Evolutionary conservation across 768 basidiomycete genomes (phyloP).

Genomic region (Austroboletus eburneus): DNA sequence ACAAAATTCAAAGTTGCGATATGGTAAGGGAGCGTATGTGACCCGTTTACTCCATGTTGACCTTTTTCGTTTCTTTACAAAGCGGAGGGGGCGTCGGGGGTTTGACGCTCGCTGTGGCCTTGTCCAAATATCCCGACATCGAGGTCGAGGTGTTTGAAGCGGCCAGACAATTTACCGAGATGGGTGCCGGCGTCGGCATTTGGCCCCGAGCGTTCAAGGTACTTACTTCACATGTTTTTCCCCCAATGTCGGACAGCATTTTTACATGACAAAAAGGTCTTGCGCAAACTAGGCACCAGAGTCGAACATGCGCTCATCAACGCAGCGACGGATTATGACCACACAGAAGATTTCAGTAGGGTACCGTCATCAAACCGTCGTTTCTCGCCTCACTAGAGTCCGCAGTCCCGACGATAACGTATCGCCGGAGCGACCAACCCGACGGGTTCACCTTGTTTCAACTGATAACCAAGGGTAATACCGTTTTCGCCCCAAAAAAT

Average conservation of each 20-base stretch:
- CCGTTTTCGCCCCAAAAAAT: background rate
- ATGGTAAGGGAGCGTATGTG: constrained; percentile 14
- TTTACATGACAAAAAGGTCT: constrained; percentile 13
- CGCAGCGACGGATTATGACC: constrained; percentile 16
- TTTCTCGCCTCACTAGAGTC: background rate
- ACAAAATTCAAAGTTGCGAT: constrained; percentile 28
- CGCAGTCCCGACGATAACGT: constrained; percentile 48
- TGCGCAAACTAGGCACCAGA: constrained; percentile 18
- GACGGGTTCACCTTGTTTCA: constrained; percentile 51
- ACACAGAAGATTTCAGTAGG: constrained; percentile 21
- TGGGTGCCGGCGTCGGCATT: constrained; percentile 59
- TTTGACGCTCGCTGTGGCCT: constrained; percentile 34
- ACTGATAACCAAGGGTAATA: constrained; percentile 53
- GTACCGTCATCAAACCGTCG: background rate
- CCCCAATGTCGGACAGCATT: background rate
- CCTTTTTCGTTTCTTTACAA: background rate
- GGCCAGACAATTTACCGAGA: constrained; percentile 44
- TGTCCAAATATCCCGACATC: constrained; percentile 45
- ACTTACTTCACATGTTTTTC: background rate
- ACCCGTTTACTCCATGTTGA: background rate
- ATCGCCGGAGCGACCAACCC: constrained; percentile 58
- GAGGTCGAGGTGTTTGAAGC: constrained; percentile 56
- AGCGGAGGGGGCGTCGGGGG: constrained; percentile 43
- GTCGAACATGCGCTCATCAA: constrained; percentile 16
- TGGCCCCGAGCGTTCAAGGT: constrained; percentile 36